Evolutionary conservation across 1,284 basidiomycete species (phyloP).

Genomic region (Rhodofomes roseus): DNA sequence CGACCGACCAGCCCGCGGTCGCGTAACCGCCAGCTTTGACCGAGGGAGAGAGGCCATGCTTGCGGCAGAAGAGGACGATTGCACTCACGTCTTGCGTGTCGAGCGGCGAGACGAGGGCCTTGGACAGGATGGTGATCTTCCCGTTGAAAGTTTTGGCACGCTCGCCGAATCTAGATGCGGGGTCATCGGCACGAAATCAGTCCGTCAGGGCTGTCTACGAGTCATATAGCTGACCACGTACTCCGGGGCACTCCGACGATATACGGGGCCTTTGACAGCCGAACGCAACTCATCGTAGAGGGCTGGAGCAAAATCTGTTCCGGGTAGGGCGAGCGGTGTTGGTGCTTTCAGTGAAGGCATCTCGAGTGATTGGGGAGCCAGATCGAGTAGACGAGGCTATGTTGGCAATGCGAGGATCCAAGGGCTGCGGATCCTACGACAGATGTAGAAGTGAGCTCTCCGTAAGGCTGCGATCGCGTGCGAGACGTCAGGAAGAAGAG

Average conservation of each 20-base stretch:
- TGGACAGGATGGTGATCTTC: conserved; percentile 56
- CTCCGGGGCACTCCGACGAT: conserved; percentile 19
- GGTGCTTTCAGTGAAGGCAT: neutral
- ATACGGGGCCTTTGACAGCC: conserved; percentile 20
- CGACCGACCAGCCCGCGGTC: conserved; percentile 84
- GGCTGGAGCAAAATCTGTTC: conserved; percentile 6
- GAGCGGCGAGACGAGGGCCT: conserved; percentile 63
- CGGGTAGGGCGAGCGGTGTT: neutral
- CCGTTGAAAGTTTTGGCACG: conserved; percentile 76
- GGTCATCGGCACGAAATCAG: too few relatives aligned
- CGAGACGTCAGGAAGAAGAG: neutral
- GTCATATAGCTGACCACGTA: conserved; percentile 7
- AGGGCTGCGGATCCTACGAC: neutral
- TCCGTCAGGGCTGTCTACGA: neutral
- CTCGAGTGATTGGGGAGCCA: neutral
- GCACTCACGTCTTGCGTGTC: conserved; percentile 74
- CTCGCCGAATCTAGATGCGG: conserved; percentile 53
- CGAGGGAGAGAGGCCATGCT: conserved; percentile 70
- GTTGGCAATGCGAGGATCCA: neutral
- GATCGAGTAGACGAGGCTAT: neutral
- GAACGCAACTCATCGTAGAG: conserved; percentile 19
- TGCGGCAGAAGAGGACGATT: conserved; percentile 64
- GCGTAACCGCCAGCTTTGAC: conserved; percentile 87
- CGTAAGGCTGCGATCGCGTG: neutral
- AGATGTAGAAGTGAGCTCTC: neutral